A percentile compares a stretch with the other conserved stretches of the same genome.
These are phyloP conservation scores for Lasiosphaeria miniovina DNA, from an alignment of 495 filamentous ascomycete genomes.

Conservation along the genomic window DNA sequence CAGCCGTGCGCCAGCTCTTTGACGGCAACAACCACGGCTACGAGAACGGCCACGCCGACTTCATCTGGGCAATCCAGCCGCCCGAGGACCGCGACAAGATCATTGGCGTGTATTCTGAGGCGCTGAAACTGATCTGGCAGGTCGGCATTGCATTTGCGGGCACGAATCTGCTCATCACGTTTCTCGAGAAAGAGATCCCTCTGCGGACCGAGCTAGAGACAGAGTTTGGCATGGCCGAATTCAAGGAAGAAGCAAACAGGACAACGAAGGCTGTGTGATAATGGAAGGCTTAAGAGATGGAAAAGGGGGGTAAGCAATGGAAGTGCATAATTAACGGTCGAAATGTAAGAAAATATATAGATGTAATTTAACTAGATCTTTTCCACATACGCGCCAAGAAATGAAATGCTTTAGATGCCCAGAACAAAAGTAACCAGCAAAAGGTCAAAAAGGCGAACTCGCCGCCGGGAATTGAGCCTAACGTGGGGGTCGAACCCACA, in stretches of 20 bases:
- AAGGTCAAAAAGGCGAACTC: slow-evolving; percentile 7
- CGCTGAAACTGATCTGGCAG: slow-evolving; percentile 23
- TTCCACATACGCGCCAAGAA: no score
- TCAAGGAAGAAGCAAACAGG: background rate
- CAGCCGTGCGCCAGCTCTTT: slow-evolving; percentile 16
- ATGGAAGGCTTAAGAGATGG: no score
- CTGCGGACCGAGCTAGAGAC: slow-evolving; percentile 29
- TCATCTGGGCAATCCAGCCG: slow-evolving; percentile 6
- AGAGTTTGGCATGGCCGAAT: slow-evolving; percentile 19
- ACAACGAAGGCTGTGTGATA: background rate
- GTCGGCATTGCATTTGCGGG: slow-evolving; percentile 26
- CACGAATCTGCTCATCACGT: slow-evolving; percentile 20
- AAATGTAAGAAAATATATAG: no score
- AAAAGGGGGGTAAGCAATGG: no score
- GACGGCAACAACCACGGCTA: slow-evolving; percentile 9
- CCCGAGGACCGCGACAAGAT: slow-evolving; percentile 21
- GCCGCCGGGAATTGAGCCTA: slow-evolving; percentile 31
- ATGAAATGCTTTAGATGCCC: no score
- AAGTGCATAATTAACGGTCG: no score
- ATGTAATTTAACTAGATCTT: no score
- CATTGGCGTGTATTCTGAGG: slow-evolving; percentile 18
- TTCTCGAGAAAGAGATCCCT: slow-evolving; percentile 26
- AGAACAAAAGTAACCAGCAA: no score
- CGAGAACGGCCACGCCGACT: slow-evolving; percentile 23
- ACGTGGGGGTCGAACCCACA: slow-evolving; percentile 33